Percentiles rank a stretch among this genome's conserved stretches.
These are phyloP conservation scores for Diaporthe destruens DNA, from an alignment of 2,329 filamentous ascomycete genomes.

Conservation along the genomic window DNA sequence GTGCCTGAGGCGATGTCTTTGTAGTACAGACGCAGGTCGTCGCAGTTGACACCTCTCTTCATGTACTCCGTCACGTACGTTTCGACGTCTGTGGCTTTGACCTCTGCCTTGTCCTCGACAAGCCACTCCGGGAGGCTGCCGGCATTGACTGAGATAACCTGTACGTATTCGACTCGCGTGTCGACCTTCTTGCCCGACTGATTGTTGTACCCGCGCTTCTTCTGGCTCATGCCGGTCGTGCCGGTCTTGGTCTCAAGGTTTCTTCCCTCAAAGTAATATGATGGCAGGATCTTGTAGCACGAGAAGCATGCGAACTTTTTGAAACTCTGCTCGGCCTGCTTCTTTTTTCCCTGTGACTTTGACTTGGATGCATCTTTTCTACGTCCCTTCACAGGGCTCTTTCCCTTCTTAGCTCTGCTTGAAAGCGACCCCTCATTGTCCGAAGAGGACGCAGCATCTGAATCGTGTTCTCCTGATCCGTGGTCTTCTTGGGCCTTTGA, in stretches of 20 bases:
- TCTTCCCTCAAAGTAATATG: conserved; percentile 37
- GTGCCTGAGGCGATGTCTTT: conserved; percentile 33
- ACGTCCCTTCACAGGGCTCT: not conserved
- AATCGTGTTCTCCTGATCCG: not conserved
- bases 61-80: conserved; percentile 30
- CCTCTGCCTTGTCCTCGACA: conserved; percentile 3
- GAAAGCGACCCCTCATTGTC: not conserved
- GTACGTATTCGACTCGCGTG: conserved; percentile 39
- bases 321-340: conserved; percentile 4
- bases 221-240: conserved; percentile 22
- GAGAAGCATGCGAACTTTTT: conserved; percentile 36
- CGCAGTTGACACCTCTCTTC: conserved; percentile 27
- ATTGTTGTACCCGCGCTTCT: conserved; percentile 2
- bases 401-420: not conserved
- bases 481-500: not conserved
- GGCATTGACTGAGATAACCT: conserved; percentile 21
- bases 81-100: conserved; percentile 16
- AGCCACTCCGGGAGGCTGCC: conserved; percentile 35
- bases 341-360: not conserved
- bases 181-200: conserved; percentile 39
- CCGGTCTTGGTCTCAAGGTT: conserved; percentile 30
- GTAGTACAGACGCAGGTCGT: conserved; percentile 39
- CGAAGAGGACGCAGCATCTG: not conserved
- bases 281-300: conserved; percentile 38
- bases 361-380: not conserved